Evolutionary conservation across 371 early-diverging fungal genomes (phyloP), one percentile per base, ranked within the genome.

Genomic region (Syncephalastrum racemosum): DNA sequence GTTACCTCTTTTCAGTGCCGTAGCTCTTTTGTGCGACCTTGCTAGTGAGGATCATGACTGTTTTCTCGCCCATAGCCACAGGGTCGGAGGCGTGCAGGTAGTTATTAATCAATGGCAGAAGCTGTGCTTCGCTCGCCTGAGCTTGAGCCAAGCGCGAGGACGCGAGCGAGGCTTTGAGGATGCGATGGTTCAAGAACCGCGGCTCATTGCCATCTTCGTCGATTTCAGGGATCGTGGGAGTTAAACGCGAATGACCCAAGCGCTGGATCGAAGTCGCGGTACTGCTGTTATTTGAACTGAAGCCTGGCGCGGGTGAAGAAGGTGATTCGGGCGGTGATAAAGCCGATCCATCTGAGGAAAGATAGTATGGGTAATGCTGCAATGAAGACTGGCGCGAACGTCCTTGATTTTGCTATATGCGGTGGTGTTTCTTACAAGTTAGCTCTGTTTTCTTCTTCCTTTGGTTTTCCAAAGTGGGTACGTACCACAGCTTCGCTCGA

Each of bases 1-100:
- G 24, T 60, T 67, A 67, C 58, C 89, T 80, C 66, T 89, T 89
- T 58, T 89, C 90, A n/a, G 87, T 86, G n/a, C 90, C 90, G 52
- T 89, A 89, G 15, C 86, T 86, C 54, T 89, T 89, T 70, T 89
- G 90, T 4, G 87, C 90, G 7, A 89, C 90, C 54, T 86, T 88
- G 23, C 87, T 84, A 20, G 89, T 88, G 58, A 87, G 62, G 22
- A 88, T 84, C 73, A 86, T 71, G 7, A 85, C 74, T 1, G 84
- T 80, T 55, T 83, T 82, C 70, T 86, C 84, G 44, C 60, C 60
- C 43, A 59, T 54, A 6, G 64, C 53, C 6, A 60, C 59, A 10
- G 77, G 75, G 12, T 64, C 76, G 44, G 70, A 64, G 13, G 49
- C 25, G 14, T 51, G 56, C 5, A 62, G 42, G 42, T 56, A 62